Conservation (phyloP, 1,139 yeast species). For the Spathaspora sp. region DNA sequence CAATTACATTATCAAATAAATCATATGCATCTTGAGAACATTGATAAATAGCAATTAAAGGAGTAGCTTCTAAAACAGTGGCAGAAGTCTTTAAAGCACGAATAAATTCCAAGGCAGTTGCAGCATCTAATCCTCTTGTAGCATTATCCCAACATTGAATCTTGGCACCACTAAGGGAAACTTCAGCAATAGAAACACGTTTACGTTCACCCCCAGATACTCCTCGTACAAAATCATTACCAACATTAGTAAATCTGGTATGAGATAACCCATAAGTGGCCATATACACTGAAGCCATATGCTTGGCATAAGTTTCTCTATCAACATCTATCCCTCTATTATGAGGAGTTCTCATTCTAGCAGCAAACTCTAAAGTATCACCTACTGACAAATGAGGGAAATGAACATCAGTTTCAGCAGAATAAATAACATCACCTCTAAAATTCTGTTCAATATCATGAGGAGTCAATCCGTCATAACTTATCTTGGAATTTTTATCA, state of each 20-base stretch:
- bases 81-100: conserved; percentile 68
- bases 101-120: conserved; percentile 68
- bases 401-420: conserved; percentile 54
- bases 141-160: conserved; percentile 59
- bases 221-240: conserved; percentile 38
- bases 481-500: conserved; percentile 45
- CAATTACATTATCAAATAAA: conserved; percentile 69
- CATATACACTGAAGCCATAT: conserved; percentile 44
- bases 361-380: conserved; percentile 49
- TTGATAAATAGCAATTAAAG: conserved; percentile 79
- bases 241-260: conserved; percentile 35
- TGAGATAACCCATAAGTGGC: conserved; percentile 41
- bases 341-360: conserved; percentile 41
- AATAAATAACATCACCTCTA: conserved; percentile 48
- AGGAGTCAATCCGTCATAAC: conserved; percentile 34
- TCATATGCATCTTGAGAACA: conserved; percentile 72
- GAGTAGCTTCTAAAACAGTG: conserved; percentile 54
- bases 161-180: conserved; percentile 34
- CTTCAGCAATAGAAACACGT: conserved; percentile 47
- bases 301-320: conserved; percentile 41
- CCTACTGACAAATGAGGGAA: conserved; percentile 54
- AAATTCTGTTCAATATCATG: conserved; percentile 27
- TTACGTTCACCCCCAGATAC: conserved; percentile 48
- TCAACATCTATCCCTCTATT: conserved; percentile 34
- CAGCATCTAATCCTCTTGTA: conserved; percentile 61